phyloP scores from a whole-genome alignment of 805 yeast species.

The Wickerhamomyces canadensis region DNA sequence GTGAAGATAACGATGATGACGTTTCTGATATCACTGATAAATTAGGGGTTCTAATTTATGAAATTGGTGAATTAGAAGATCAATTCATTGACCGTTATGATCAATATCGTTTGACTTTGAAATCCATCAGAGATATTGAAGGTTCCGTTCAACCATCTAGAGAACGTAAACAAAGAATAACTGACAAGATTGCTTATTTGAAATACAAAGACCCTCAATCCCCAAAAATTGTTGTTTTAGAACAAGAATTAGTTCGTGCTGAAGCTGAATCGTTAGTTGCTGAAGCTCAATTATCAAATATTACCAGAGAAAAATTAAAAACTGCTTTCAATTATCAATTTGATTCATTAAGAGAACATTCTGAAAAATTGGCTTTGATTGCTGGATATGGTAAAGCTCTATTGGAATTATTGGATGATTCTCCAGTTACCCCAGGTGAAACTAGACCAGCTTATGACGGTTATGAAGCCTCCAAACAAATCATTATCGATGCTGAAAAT shows the following conservation, averaged over 20 bases:
- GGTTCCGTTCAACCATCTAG: constrained; percentile 84
- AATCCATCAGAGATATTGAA: constrained; percentile 78
- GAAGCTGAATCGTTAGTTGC: constrained; percentile 91
- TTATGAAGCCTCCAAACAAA: constrained; percentile 83
- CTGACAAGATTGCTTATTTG: constrained; percentile 78
- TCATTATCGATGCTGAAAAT: constrained; percentile 78
- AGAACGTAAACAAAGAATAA: constrained; percentile 79
- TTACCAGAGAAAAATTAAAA: constrained; percentile 81
- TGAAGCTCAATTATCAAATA: constrained; percentile 85
- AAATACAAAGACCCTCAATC: constrained; percentile 84
- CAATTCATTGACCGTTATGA: constrained; percentile 83
- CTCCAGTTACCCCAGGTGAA: constrained; percentile 89
- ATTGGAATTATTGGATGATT: constrained; percentile 74
- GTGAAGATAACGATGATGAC: constrained; percentile 81
- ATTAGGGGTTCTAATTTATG: constrained; percentile 76
- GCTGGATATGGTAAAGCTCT: constrained; percentile 89
- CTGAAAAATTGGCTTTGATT: constrained; percentile 80
- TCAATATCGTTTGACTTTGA: constrained; percentile 78
- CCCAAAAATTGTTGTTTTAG: constrained; percentile 70
- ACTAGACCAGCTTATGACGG: constrained; percentile 88
- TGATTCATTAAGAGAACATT: constrained; percentile 78
- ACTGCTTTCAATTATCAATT: constrained; percentile 81
- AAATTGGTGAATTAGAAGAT: constrained; percentile 82
- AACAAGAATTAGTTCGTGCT: constrained; percentile 86
- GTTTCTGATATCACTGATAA: constrained; percentile 84